phyloP scores from a whole-genome alignment of 2,329 filamentous ascomycete species.

The Aspergillus tanneri region DNA sequence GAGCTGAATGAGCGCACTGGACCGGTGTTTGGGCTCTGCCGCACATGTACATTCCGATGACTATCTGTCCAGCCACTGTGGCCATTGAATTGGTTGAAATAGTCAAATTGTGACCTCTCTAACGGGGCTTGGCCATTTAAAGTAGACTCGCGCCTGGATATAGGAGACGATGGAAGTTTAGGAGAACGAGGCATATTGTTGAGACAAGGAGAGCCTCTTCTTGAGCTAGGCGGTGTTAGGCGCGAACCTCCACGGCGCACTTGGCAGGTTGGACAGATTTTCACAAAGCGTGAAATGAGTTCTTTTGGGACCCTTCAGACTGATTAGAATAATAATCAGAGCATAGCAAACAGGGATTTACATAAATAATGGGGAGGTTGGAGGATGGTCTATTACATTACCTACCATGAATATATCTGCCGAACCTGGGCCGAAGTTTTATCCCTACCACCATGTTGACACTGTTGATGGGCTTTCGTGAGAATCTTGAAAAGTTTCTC shows the following conservation, averaged over 20 bases:
- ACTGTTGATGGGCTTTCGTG: constrained; percentile 51
- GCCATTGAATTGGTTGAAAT: constrained; percentile 27
- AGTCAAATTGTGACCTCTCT: constrained; percentile 32
- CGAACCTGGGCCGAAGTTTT: constrained; percentile 54
- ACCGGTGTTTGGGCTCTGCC: constrained; percentile 17
- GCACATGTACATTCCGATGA: constrained; percentile 26
- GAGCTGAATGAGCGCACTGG: constrained; percentile 24
- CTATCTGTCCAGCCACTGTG: constrained; percentile 32
- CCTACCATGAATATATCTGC: constrained; percentile 51
- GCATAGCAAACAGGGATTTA: neutral
- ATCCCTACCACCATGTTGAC: constrained; percentile 53
- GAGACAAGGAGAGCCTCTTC: constrained; percentile 39
- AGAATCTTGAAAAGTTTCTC: constrained; percentile 54
- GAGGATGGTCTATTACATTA: neutral
- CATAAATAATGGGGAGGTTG: neutral
- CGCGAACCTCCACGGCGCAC: constrained; percentile 46
- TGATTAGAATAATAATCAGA: neutral
- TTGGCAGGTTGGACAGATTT: constrained; percentile 52
- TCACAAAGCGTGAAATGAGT: constrained; percentile 53
- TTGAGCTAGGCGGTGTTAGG: constrained; percentile 43
- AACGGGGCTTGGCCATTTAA: constrained; percentile 27
- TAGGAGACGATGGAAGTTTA: constrained; percentile 38
- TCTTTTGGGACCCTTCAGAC: constrained; percentile 50
- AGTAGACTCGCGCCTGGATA: constrained; percentile 37
- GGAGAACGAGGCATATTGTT: constrained; percentile 35